Evolutionary conservation across 2,329 filamentous ascomycete genomes (phyloP).

Genomic region (Penicillium capsulatum): DNA sequence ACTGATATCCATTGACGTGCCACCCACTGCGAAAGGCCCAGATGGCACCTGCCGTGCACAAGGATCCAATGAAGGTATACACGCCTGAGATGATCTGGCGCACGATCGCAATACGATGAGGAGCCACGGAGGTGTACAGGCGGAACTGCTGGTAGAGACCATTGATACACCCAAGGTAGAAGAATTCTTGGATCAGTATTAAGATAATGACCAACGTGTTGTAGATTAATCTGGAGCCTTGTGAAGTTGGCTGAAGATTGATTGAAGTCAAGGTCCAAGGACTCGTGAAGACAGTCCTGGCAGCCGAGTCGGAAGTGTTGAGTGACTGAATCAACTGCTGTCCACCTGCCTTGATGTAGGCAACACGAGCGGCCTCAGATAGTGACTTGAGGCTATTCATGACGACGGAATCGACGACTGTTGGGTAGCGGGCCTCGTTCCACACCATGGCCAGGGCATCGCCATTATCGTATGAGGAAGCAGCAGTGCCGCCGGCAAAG

Average conservation of each 20-base stretch:
- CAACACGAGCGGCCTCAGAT: constrained; percentile 30
- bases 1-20: constrained; percentile 40
- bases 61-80: constrained; percentile 42
- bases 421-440: constrained; percentile 46
- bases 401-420: constrained; percentile 36
- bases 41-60: constrained; percentile 41
- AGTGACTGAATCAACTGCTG: constrained; percentile 25
- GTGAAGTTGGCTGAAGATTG: constrained; percentile 42
- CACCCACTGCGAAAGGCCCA: constrained; percentile 45
- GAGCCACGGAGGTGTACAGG: constrained; percentile 33
- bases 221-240: constrained; percentile 44
- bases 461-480: constrained; percentile 33
- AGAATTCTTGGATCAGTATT: constrained; percentile 48
- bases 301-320: constrained; percentile 26
- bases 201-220: constrained; percentile 46
- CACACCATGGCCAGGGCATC: constrained; percentile 42
- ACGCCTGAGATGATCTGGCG: constrained; percentile 34
- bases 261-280: constrained; percentile 36
- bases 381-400: constrained; percentile 32
- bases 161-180: constrained; percentile 47
- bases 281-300: constrained; percentile 35
- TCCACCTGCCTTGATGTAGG: constrained; percentile 35
- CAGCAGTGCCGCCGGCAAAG: constrained; percentile 31
- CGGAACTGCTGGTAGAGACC: constrained; percentile 40
- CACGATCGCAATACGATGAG: constrained; percentile 30